These are phyloP conservation scores for Exophiala calicioides DNA, from an alignment of 2,329 filamentous ascomycete species.

Conservation along the genomic window DNA sequence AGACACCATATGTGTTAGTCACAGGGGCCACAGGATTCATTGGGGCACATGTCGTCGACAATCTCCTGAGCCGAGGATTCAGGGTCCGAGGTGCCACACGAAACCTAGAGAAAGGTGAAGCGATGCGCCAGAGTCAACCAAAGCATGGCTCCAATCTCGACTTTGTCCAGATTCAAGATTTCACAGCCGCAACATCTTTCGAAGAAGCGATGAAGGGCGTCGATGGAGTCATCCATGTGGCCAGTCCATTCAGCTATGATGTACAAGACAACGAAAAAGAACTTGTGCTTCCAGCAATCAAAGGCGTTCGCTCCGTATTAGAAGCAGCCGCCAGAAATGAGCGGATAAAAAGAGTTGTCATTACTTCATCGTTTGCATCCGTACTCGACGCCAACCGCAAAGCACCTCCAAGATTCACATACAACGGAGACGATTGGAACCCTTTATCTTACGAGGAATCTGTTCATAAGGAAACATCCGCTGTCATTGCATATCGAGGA, in stretches of 20 bases:
- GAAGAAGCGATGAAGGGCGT: constrained; percentile 64
- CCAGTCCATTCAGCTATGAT: constrained; percentile 71
- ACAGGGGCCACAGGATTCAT: constrained; percentile 36
- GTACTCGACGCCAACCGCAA: constrained; percentile 56
- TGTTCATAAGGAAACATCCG: constrained; percentile 33
- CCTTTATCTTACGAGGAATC: constrained; percentile 45
- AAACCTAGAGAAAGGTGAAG: constrained; percentile 18
- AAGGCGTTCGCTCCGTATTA: constrained; percentile 63
- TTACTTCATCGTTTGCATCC: constrained; percentile 68
- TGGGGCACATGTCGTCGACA: constrained; percentile 33
- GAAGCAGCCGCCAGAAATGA: constrained; percentile 61
- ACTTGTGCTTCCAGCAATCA: constrained; percentile 60
- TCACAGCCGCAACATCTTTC: constrained; percentile 70
- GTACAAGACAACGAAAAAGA: constrained; percentile 67
- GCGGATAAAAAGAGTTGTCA: constrained; percentile 71
- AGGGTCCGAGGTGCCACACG: constrained; percentile 23
- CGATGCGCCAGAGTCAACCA: constrained; percentile 18
- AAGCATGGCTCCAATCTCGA: constrained; percentile 49
- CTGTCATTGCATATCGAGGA: constrained; percentile 44
- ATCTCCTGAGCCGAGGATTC: constrained; percentile 21
- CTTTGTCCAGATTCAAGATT: constrained; percentile 70
- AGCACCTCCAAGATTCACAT: constrained; percentile 33
- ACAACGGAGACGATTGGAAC: constrained; percentile 44
- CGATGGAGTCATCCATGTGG: constrained; percentile 72
- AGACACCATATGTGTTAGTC: constrained; percentile 39